Base-by-base conservation (phyloP, 2,329 filamentous ascomycete genomes). In the Alternaria burnsii region DNA sequence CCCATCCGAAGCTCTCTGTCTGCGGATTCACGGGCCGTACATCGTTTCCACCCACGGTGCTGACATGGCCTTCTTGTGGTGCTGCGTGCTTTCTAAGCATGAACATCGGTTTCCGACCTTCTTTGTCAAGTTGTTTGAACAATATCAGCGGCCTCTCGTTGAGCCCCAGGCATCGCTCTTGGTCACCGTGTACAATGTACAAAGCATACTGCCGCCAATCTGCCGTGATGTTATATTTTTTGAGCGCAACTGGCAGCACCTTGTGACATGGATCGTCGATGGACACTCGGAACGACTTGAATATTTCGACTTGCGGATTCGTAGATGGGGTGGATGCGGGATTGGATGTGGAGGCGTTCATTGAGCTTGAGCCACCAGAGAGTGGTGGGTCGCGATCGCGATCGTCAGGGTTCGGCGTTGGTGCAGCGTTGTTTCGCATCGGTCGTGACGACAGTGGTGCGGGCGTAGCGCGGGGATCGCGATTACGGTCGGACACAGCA, bases 241-340 rank as follows among this genome's bases (percentile, higher is more conserved):
- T 96, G 18, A 99, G 86, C 3, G 95, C 95, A 16, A 96, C 95
- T 1, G 95, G 95, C 2, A 99, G 85, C 28, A 99, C 95, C 78
- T 97, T 97, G 82, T 97, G 91, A 81, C 95, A 99, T 3, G 95
- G 95, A 74, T 99, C 95, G 70, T 99, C 95, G 87, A 98, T 96
- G 76, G 92, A 95, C 63, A 99, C 95, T 40, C 94, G 90, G 86
- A 99, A 99, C 1, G 92, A 97, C 79, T 99, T 99, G 88, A 98
- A 98, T 61, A 99, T 97, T 79, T 99, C 95, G 61, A 97, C 94
- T 69, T 83, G 81, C 11, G 82, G 81, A 62, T 84, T 84, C 55
- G 76, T 70, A 12, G 76, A 77, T 8, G 71, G 66, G 1, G 73
- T 61, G 52, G 67, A 62, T 30, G 68, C 47, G 36, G 71, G 65